Percentiles rank a stretch among this genome's conserved stretches.
Conservation (phyloP, 768 basidiomycete genomes). For the Naematelia encephala region DNA sequence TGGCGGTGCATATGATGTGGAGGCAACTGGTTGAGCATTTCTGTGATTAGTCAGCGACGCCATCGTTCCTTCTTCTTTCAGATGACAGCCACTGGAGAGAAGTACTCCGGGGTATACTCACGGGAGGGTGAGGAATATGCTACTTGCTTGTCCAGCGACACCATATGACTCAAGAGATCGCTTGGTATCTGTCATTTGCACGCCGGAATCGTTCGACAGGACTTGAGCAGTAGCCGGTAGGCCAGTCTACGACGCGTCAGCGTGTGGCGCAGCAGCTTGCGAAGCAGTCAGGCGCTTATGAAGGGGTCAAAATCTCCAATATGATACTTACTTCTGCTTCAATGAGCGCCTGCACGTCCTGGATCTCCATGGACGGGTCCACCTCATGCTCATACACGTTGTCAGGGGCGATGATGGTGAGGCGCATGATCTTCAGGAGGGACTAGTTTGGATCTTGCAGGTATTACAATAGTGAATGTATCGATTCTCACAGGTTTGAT, state of each 20-base stretch:
- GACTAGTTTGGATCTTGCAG: neutral
- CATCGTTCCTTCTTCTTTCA: neutral
- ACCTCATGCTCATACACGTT: conserved; percentile 64
- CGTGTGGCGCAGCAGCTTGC: neutral
- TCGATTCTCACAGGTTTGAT: neutral
- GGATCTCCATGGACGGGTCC: conserved; percentile 83
- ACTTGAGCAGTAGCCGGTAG: conserved; percentile 19
- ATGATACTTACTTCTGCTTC: conserved; percentile 78
- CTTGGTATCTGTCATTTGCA: conserved; percentile 25
- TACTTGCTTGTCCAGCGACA: conserved; percentile 34
- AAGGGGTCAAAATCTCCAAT: too few species aligned
- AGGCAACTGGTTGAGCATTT: conserved; percentile 8
- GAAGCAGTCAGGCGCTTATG: too few species aligned
- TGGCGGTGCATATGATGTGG: conserved; percentile 13
- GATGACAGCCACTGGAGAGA: neutral
- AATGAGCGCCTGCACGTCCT: conserved; percentile 87
- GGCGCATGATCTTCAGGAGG: conserved; percentile 50
- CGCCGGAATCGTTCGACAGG: conserved; percentile 35
- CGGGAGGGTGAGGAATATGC: conserved; percentile 41
- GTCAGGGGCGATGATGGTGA: conserved; percentile 53
- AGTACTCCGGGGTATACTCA: conserved; percentile 16
- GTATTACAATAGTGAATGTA: neutral
- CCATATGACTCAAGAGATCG: conserved; percentile 41
- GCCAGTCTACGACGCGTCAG: conserved; percentile 30
- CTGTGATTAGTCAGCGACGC: conserved; percentile 1